Base-by-base conservation (phyloP, 2,329 filamentous ascomycete genomes). In the Fusarium metavorans region DNA sequence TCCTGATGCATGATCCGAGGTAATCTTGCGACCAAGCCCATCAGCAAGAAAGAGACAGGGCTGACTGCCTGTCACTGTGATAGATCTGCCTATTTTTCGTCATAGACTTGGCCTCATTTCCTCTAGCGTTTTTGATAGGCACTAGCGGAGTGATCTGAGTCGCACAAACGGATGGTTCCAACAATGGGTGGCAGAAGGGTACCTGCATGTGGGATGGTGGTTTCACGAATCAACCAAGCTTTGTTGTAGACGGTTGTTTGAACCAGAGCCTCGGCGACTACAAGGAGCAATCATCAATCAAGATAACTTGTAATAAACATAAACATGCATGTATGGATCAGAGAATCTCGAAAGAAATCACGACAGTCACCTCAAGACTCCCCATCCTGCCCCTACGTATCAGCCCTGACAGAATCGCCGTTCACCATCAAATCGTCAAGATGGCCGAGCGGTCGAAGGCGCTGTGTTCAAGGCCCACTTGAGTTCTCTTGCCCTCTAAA, bases 1-100 rank as follows among this genome's bases (percentile, higher is more conserved):
- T 59, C 16, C 43, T 14, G 27, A 45, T 52, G 35, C 52, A 52
- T 70, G 71, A 35, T 62, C 62, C 43, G 62, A 60, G 48, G n/a
- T 52, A 64, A 37, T 75, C 37, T 64, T 64, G 23, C 52, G 23
- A 48, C 20, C 50, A 73, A 72, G 66, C 70, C 66, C 50, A 37
- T 58, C 52, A 69, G 60, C 50, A 72, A 72, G 18, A 41, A 39
- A 23, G 32, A 65, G 32, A 41, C 59, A 39, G 41, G 32, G 34
- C 56, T 60, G 32, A 66, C 37, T 70, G 34, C 13, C 32, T 39
- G 18, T 58, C 56, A 58, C 20, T 39, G 16, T 30, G 56, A 37
- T 30, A 52, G 48, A 52, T 52, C 27, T 52, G 48, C 54, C 32
- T 37, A 14, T 57, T 25, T 23, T 16, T 18, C 20, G 34, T 18